A percentile compares a stretch with the other conserved stretches of the same genome.
Conservation (phyloP, 192 early-diverging fungal species). For the Backusella tuberculispora region DNA sequence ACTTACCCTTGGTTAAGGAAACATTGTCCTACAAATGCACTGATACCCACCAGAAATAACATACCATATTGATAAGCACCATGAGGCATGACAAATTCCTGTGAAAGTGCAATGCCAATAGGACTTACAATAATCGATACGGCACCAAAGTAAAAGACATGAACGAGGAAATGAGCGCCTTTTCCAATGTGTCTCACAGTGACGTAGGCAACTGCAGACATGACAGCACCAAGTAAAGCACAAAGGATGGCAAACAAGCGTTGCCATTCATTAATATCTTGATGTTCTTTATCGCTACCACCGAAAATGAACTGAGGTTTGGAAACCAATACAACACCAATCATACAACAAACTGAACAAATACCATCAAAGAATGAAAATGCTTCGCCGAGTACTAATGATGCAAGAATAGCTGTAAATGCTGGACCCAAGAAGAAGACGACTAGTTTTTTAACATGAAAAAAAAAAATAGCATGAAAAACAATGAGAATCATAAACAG, state of each 20-base stretch:
- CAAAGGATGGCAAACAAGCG: constrained; percentile 47
- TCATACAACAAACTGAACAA: constrained; percentile 57
- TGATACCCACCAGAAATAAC: constrained; percentile 53
- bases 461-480: neutral
- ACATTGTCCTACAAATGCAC: constrained; percentile 75
- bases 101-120: constrained; percentile 46
- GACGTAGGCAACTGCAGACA: constrained; percentile 68
- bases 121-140: constrained; percentile 56
- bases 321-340: constrained; percentile 67
- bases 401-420: constrained; percentile 75
- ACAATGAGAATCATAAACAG: neutral
- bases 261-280: neutral
- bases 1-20: constrained; percentile 70
- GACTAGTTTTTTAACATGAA: constrained; percentile 30
- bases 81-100: constrained; percentile 45
- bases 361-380: constrained; percentile 61
- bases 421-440: constrained; percentile 78
- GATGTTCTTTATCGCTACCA: neutral
- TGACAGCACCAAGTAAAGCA: constrained; percentile 62
- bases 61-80: constrained; percentile 52
- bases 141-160: constrained; percentile 78
- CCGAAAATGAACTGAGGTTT: constrained; percentile 55
- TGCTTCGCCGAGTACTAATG: constrained; percentile 62
- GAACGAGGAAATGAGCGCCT: constrained; percentile 76
- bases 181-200: constrained; percentile 74